Evolutionary conservation across 306 rosid genomes (phyloP).

Genomic region (Vigna unguiculata): DNA sequence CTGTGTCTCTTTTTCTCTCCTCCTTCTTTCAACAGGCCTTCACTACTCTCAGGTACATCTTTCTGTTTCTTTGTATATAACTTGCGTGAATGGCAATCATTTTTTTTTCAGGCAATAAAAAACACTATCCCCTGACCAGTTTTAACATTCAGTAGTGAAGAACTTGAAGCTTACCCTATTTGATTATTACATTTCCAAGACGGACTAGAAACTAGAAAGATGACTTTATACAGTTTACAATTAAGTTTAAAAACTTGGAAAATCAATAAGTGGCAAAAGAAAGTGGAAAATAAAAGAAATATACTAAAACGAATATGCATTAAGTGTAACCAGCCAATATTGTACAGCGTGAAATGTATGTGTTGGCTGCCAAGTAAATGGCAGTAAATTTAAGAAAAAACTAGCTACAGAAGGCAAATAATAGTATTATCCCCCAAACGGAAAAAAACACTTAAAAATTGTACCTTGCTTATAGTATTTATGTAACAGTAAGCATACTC

Average conservation of each 20-base stretch:
- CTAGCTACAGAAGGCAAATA: conserved; percentile 50
- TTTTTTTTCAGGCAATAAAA: background rate
- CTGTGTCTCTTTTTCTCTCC: background rate
- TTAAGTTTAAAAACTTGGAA: conserved; percentile 31
- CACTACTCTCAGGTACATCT: background rate
- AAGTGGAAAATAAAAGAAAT: conserved; percentile 16
- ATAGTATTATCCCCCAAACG: conserved; percentile 31
- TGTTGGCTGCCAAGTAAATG: conserved; percentile 39
- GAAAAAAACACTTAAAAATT: conserved; percentile 42
- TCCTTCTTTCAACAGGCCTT: too few relatives aligned
- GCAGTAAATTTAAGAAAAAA: conserved; percentile 39
- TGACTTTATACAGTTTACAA: conserved; percentile 21
- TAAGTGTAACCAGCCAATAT: conserved; percentile 36
- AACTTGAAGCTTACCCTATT: conserved; percentile 10
- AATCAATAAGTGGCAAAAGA: conserved; percentile 15
- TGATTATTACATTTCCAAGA: conserved; percentile 16
- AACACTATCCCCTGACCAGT: conserved; percentile 23
- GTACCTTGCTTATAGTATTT: conserved; percentile 47
- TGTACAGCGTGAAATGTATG: conserved; percentile 43
- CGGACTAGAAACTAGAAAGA: conserved; percentile 24
- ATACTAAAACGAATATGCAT: background rate
- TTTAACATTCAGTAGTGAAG: conserved; percentile 27
- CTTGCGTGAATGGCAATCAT: background rate
- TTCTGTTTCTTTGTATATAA: background rate
- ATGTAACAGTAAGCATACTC: conserved; percentile 45